Percentiles rank a stretch among this genome's conserved stretches.
Evolutionary conservation across 495 filamentous ascomycete species (phyloP).

Genomic region (Penicillium roqueforti): DNA sequence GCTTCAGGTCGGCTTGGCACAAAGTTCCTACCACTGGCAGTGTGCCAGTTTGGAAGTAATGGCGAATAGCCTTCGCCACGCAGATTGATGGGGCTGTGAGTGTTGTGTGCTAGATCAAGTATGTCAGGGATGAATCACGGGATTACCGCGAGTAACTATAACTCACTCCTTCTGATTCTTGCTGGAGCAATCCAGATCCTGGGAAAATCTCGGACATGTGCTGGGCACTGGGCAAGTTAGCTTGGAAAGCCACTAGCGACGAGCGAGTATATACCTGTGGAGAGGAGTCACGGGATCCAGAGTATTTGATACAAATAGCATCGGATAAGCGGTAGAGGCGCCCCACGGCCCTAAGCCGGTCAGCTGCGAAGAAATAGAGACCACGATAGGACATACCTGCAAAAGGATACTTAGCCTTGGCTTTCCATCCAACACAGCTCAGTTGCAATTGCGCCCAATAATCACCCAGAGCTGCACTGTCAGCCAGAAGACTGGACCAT

Average conservation of each 20-base stretch:
- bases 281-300: constrained; percentile 60
- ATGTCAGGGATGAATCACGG: background rate
- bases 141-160: constrained; percentile 18
- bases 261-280: constrained; percentile 20
- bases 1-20: constrained; percentile 38
- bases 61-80: constrained; percentile 37
- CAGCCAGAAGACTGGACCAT: constrained; percentile 38
- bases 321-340: constrained; percentile 47
- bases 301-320: constrained; percentile 57
- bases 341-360: constrained; percentile 27
- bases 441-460: constrained; percentile 56
- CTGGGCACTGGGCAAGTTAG: constrained; percentile 36
- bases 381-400: constrained; percentile 25
- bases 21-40: constrained; percentile 40
- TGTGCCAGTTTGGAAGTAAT: constrained; percentile 46
- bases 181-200: constrained; percentile 48
- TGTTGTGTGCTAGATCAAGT: constrained; percentile 40
- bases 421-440: constrained; percentile 53
- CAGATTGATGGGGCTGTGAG: constrained; percentile 47
- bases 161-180: constrained; percentile 55
- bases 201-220: constrained; percentile 49
- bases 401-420: constrained; percentile 56
- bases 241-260: background rate
- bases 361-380: background rate
- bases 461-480: constrained; percentile 51